A percentile compares a stretch with the other conserved stretches of the same genome.
phyloP scores from a whole-genome alignment of 2,329 filamentous ascomycete genomes.

The Apiospora hydei region DNA sequence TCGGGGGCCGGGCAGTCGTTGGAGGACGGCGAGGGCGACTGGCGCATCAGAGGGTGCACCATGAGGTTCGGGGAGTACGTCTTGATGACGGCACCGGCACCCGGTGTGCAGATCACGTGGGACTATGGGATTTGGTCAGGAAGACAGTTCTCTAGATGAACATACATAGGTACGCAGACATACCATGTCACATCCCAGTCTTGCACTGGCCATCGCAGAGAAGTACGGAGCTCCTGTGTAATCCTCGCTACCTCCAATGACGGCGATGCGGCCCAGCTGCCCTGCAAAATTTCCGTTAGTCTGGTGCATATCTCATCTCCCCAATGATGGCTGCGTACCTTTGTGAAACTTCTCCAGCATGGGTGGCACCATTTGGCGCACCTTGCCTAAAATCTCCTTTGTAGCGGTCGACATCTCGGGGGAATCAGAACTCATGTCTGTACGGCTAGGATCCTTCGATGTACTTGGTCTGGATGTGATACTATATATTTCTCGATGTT shows the following conservation, averaged over 20 bases:
- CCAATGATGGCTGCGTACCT: constrained; percentile 60
- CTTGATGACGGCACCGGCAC: constrained; percentile 89
- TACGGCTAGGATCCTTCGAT: neutral
- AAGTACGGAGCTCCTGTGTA: constrained; percentile 99
- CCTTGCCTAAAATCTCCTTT: constrained; percentile 78
- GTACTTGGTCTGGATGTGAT: neutral
- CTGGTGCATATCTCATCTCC: neutral
- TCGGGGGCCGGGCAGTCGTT: constrained; percentile 53
- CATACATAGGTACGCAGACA: constrained; percentile 29
- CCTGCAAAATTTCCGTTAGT: constrained; percentile 57
- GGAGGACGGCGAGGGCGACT: constrained; percentile 57
- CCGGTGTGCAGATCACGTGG: constrained; percentile 94
- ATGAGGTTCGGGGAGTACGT: constrained; percentile 97
- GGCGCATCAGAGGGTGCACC: constrained; percentile 96
- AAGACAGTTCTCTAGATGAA: neutral
- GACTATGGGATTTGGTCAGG: constrained; percentile 57
- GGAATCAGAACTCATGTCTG: constrained; percentile 27
- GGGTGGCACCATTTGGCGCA: constrained; percentile 89
- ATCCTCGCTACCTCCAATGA: constrained; percentile 94
- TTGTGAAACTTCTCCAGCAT: constrained; percentile 98
- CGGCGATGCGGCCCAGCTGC: constrained; percentile 88
- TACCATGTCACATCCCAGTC: constrained; percentile 90
- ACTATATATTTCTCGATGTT: neutral
- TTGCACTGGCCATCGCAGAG: constrained; percentile 94
- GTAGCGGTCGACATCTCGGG: constrained; percentile 72